Base-by-base conservation (phyloP, 2,329 filamentous ascomycete genomes). In the Fusarium palustre region DNA sequence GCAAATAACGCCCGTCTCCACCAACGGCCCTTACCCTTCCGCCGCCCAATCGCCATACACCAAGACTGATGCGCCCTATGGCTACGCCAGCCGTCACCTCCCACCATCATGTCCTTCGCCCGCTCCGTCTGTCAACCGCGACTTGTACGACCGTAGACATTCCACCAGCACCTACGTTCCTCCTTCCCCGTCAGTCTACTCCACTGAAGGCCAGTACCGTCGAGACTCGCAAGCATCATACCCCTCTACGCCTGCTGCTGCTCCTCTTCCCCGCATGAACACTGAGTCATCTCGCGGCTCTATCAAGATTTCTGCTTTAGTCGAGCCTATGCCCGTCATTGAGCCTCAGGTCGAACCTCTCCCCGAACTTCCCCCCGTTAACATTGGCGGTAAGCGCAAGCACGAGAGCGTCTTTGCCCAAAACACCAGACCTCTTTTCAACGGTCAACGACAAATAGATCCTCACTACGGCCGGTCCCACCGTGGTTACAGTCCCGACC, bases 11-110 rank as follows among this genome's bases (percentile, higher is more conserved):
- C 79, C 81, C 7, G 69, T 77, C 4, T 78, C 79, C 13, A 75
- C 79, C 18, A 74, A 74, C 25, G 71, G 76, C 3, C 74, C 77
- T 3, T 81, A 81, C 33, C 70, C 78, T 22, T 70, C 79, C 1
- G 55, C 78, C 42, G 75, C 79, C n/a, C 78, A 81, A 13, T 79
- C 80, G n/a, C 79, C 82, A 3, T 83, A 84, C 70, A 74, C 62
- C 33, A 76, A 76, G 62, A 60, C 75, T 4, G 79, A 75, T 77
- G 82, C 41, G 77, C 81, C 55, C 85, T 86, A 80, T 57, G 66
- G 64, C 38, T 80, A 78, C 46, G 66, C 72, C 48, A 72, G 66
- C 33, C 75, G 77, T 28, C 72, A 60, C 48, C 46, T 75, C 45
- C 75, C 79, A n/a, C 73, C 75, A 16, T 50, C 75, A 3, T 77